Evolutionary conservation across 805 yeast genomes (phyloP).

Genomic region (Hanseniaspora taiwanica): DNA sequence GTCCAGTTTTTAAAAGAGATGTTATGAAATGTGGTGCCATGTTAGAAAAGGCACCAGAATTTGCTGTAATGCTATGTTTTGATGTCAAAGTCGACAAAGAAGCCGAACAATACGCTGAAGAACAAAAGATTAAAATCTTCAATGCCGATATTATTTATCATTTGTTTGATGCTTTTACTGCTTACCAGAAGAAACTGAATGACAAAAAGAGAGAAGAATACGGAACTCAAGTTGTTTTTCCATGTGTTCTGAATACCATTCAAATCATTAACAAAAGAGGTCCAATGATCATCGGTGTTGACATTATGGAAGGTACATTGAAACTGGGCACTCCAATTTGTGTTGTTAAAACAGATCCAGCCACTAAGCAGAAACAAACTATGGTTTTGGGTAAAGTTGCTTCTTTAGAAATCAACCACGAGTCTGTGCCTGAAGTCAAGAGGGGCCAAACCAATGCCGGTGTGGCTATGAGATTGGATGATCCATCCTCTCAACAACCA

Average conservation of each 20-base stretch:
- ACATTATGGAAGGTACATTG: constrained; percentile 81
- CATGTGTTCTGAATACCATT: constrained; percentile 85
- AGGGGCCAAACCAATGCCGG: constrained; percentile 96
- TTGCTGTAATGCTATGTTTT: constrained; percentile 95
- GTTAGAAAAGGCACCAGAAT: constrained; percentile 93
- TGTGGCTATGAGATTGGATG: constrained; percentile 95
- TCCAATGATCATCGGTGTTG: constrained; percentile 99
- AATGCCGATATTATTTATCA: constrained; percentile 95
- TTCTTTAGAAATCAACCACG: constrained; percentile 94
- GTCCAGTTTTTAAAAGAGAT: constrained; percentile 96
- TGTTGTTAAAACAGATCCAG: constrained; percentile 82
- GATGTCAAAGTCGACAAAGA: constrained; percentile 96
- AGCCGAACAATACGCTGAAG: constrained; percentile 95
- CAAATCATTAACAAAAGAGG: constrained; percentile 97
- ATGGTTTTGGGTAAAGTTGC: constrained; percentile 72
- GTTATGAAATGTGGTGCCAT: constrained; percentile 94
- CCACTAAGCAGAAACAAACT: constrained; percentile 58
- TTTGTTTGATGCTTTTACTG: constrained; percentile 86
- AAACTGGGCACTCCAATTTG: constrained; percentile 91
- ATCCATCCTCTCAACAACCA: constrained; percentile 86
- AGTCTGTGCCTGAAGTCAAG: constrained; percentile 62
- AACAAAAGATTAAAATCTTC: constrained; percentile 83
- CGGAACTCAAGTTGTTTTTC: constrained; percentile 81
- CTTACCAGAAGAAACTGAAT: constrained; percentile 75
- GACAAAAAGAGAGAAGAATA: constrained; percentile 86